Percentiles rank a stretch among this genome's conserved stretches.
Conservation (phyloP, 371 early-diverging fungal genomes). For the Rhizopus sp. region DNA sequence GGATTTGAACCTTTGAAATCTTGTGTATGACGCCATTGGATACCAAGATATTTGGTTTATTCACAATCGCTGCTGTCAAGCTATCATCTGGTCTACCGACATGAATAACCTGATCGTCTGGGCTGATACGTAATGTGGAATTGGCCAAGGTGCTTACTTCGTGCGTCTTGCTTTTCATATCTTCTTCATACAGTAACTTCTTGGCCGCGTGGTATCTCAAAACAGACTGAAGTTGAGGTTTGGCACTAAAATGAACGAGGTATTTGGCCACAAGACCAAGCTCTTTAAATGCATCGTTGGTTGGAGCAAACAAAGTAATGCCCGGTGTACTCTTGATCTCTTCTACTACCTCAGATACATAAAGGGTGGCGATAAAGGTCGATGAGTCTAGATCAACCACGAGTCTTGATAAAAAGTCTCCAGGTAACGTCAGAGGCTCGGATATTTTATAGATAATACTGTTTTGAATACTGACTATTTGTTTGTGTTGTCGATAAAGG, state of each 20-base stretch:
- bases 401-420: constrained; percentile 34
- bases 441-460: constrained; percentile 43
- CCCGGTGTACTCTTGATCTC: constrained; percentile 46
- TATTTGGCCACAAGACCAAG: constrained; percentile 57
- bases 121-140: constrained; percentile 36
- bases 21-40: constrained; percentile 62
- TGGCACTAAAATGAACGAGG: constrained; percentile 42
- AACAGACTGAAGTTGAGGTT: constrained; percentile 44
- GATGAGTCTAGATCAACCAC: constrained; percentile 46
- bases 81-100: constrained; percentile 36
- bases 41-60: constrained; percentile 42
- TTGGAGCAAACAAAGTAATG: constrained; percentile 60
- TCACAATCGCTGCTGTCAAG: constrained; percentile 11
- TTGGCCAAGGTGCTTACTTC: constrained; percentile 43
- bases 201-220: constrained; percentile 41
- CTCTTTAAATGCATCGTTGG: constrained; percentile 48
- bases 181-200: constrained; percentile 35
- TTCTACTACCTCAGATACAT: constrained; percentile 35
- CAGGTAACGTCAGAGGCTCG: constrained; percentile 38
- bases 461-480: constrained; percentile 24
- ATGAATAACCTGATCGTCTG: constrained; percentile 24
- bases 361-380: constrained; percentile 47
- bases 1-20: constrained; percentile 45
- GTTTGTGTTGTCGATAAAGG: not conserved
- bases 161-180: constrained; percentile 28